These are phyloP conservation scores for Bretschneidera sinensis DNA, from an alignment of 345 rosid genomes.

Conservation along the genomic window DNA sequence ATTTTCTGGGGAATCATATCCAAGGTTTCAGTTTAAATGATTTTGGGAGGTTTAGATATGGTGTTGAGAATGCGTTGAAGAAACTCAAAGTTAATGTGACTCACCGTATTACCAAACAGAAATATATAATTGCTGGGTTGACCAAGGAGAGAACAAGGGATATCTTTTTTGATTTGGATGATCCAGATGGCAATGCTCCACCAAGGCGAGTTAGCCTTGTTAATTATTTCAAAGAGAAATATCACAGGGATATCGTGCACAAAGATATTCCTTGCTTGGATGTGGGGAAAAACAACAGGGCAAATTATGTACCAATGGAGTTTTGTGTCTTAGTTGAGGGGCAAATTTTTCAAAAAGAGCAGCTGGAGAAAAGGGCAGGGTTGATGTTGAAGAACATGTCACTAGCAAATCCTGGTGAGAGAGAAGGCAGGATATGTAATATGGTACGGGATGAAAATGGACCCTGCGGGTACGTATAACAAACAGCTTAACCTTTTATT, in stretches of 20 bases:
- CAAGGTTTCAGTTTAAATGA: constrained; percentile 19
- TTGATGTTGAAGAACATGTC: constrained; percentile 40
- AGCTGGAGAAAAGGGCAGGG: constrained; percentile 38
- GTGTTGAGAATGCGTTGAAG: constrained; percentile 41
- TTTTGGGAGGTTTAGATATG: constrained; percentile 19
- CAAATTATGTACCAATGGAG: constrained; percentile 74
- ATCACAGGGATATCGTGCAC: constrained; percentile 35
- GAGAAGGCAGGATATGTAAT: constrained; percentile 38
- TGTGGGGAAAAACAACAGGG: constrained; percentile 44
- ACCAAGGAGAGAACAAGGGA: constrained; percentile 34
- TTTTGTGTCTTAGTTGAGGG: constrained; percentile 71
- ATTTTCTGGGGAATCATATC: constrained; percentile 49
- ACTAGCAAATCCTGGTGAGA: constrained; percentile 37
- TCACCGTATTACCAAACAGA: constrained; percentile 63
- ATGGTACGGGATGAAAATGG: constrained; percentile 47
- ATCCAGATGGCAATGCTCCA: constrained; percentile 35
- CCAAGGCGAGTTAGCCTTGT: constrained; percentile 27
- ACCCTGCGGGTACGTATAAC: constrained; percentile 63
- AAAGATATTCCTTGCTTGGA: constrained; percentile 70
- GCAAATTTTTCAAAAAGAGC: constrained; percentile 75
- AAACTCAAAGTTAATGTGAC: constrained; percentile 60
- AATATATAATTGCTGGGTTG: constrained; percentile 45
- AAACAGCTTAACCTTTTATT: neutral
- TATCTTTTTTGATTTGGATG: constrained; percentile 37
- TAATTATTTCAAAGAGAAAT: constrained; percentile 60